Base-by-base conservation (phyloP, 495 filamentous ascomycete species). In the Filosporella fistucella region DNA sequence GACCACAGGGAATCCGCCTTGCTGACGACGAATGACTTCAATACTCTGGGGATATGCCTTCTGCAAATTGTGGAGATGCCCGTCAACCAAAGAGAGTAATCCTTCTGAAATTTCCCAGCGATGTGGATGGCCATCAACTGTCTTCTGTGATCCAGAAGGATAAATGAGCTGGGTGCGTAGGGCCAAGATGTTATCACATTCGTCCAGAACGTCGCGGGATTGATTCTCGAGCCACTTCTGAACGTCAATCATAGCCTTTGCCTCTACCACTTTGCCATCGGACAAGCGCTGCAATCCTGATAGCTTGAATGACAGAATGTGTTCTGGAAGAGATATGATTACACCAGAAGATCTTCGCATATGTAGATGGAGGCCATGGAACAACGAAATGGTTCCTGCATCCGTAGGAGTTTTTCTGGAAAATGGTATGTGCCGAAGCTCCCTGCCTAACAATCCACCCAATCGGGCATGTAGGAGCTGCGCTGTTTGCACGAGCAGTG, bases 11-110 rank as follows among this genome's bases (percentile, higher is more conserved):
- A 65, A 76, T 1, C 59, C 62, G 8, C 56, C 61, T 1, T 42
- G 18, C 0, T 21, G 7, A 3, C 62, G 49, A n/a, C 50, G 20
- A 16, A 68, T 47, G 6, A 75, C 55, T 17, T 73, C 66, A n/a
- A 75, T 63, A 24, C 65, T 64, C 1, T 40, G 36, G 2, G 67
- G 68, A 25, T 64, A 68, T 0, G 50, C 28, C 1, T 39, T 21
- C 20, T 55, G 47, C 2, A 78, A 46, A 12, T 30, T 54, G 1
- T 39, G 49, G 4, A 75, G 34, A 36, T 68, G 57, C 10, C 56
- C 20, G 2, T 60, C 52, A 0, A 72, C 68, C 13, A 76, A 55
- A 1, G 53, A 35, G 0, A 80, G 63, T 11, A 81, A 41, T 11
- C 57, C 55, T 42, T 80, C 48, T 41, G 23, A 65, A 24, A 37